Base-by-base conservation (phyloP, 1,284 basidiomycete genomes). In the Apiotrichum brassicae region DNA sequence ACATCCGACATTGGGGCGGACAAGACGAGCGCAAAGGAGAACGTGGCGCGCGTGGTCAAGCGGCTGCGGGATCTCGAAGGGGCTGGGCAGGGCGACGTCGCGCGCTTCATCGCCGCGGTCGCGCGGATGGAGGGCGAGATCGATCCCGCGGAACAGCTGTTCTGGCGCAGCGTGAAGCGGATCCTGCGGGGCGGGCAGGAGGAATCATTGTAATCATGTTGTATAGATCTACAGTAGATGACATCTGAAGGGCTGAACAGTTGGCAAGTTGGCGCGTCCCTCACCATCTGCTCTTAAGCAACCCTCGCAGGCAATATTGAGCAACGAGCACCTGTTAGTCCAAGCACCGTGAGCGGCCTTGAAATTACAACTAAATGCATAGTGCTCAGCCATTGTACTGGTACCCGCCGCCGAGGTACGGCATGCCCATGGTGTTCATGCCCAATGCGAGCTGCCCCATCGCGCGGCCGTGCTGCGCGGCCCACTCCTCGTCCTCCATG, bases 31-130 rank as follows among this genome's bases (percentile, higher is more conserved):
- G 66, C 71, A 3, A 68, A 66, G 46, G 63, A 68, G 26, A 64
- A 64, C 3, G 70, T 70, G 19, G 70, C 71, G 49, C 53, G 55
- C 7, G 64, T 73, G 3, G 66, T 70, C 12, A 53, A 57, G 45
- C 51, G 67, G 20, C 61, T 73, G 62, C 61, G 61, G 39, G 62
- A 66, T 23, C 61, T 60, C 30, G 64, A 70, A 37, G 69, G 68
- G 2, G 61, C 64, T 14, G 58, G 46, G 13, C 57, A 63, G 22
- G 65, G 66, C 8, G 70, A 71, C 56, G 63, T 73, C 3, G 57
- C 58, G 20, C 57, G 68, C 43, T 69, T 65, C 59, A 60, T 52
- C 38, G 55, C 52, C 20, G 59, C 54, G 44, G 37, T 69, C 26
- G 43, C 43, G 16, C 58, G 49, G 46, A 43, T 50, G 12, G 68